Evolutionary conservation across 768 basidiomycete genomes (phyloP).

Genomic region (Mycena kentingensis): DNA sequence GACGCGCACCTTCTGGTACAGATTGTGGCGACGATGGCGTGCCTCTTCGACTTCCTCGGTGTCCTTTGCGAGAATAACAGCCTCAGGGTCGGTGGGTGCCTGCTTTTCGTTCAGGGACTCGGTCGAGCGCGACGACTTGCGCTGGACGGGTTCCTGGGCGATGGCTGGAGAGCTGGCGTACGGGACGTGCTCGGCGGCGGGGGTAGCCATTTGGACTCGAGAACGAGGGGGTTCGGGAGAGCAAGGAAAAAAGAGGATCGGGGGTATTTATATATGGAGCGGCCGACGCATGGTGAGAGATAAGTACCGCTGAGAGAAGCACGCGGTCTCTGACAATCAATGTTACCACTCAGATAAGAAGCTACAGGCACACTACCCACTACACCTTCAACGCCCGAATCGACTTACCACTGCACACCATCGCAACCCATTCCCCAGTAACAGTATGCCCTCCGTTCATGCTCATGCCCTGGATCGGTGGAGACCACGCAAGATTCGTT

Average conservation of each 20-base stretch:
- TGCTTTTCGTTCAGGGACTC: slow-evolving; percentile 27
- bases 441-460: slow-evolving; percentile 75
- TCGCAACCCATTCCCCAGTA: slow-evolving; percentile 84
- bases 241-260: background rate
- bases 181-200: slow-evolving; percentile 2
- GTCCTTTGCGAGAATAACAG: slow-evolving; percentile 23
- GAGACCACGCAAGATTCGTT: slow-evolving; percentile 88
- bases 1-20: slow-evolving; percentile 25
- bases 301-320: background rate
- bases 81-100: slow-evolving; percentile 27
- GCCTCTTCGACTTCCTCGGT: slow-evolving; percentile 24
- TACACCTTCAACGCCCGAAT: slow-evolving; percentile 84
- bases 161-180: background rate
- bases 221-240: slow-evolving; percentile 17
- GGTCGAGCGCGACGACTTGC: slow-evolving; percentile 26
- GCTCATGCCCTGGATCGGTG: slow-evolving; percentile 73
- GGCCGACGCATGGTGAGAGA: background rate
- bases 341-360: slow-evolving; percentile 10
- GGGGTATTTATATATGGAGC: slow-evolving; percentile 3
- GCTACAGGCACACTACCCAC: slow-evolving; percentile 26
- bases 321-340: no score
- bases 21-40: slow-evolving; percentile 4
- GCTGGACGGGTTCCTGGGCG: slow-evolving; percentile 20
- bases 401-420: slow-evolving; percentile 78
- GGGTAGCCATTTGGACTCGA: slow-evolving; percentile 11